These are phyloP conservation scores for Pisolithus thermaeus DNA, from an alignment of 1,284 basidiomycete species.

Conservation along the genomic window DNA sequence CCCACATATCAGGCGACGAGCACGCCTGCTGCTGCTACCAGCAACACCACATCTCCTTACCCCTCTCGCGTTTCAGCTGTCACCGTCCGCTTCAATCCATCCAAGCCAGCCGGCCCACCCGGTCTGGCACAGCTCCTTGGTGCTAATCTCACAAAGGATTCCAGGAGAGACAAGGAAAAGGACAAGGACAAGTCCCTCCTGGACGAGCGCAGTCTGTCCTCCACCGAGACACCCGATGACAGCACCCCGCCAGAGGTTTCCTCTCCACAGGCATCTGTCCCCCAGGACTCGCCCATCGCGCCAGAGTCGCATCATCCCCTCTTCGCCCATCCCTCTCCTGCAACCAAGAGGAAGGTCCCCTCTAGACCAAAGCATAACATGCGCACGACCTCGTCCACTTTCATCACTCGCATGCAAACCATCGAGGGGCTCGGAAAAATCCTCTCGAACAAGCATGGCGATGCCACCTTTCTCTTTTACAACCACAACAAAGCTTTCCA, in stretches of 20 bases:
- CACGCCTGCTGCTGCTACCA: conserved; percentile 36
- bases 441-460: conserved; percentile 76
- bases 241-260: conserved; percentile 37
- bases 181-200: conserved; percentile 31
- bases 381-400: conserved; percentile 82
- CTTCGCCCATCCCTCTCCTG: conserved; percentile 38
- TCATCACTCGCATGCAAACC: conserved; percentile 80
- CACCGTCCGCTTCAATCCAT: conserved; percentile 54
- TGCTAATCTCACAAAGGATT: conserved; percentile 35
- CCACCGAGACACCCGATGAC: conserved; percentile 69
- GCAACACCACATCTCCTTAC: background rate
- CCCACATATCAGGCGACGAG: conserved; percentile 43
- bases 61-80: conserved; percentile 61
- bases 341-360: conserved; percentile 56
- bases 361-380: conserved; percentile 84
- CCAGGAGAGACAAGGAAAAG: conserved; percentile 31
- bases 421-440: conserved; percentile 71
- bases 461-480: conserved; percentile 79
- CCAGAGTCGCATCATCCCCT: conserved; percentile 34
- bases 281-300: conserved; percentile 31
- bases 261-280: conserved; percentile 16
- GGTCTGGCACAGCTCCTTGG: conserved; percentile 65
- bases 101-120: conserved; percentile 49
- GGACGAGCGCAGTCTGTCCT: conserved; percentile 68
- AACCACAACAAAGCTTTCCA: conserved; percentile 75